Base-by-base conservation (phyloP, 129 eudicot species). In the Flaveria robusta region DNA sequence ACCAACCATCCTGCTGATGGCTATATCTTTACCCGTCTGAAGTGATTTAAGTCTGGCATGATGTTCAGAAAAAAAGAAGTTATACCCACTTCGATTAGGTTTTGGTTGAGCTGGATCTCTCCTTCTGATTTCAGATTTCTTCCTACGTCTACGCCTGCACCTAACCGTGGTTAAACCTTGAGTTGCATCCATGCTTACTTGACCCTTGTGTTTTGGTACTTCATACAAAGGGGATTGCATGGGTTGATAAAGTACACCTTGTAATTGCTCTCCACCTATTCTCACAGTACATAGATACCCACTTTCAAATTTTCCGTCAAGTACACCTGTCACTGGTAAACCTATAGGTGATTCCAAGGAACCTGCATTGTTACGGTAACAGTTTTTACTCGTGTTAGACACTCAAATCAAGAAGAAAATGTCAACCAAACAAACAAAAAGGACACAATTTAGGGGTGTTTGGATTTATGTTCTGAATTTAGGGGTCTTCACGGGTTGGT, bases 51-150 rank as follows among this genome's bases (percentile, higher is more conserved):
- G 86, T 69, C 88, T 81, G 2, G 96, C 96, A 81, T 94, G 98
- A 70, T 94, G 93, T 80, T 94, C 98, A 0, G 97, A 89, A 77
- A 94, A n/a, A 80, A 94, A 94, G 86, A 94, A 94, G 60, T 94
- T 94, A 59, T 94, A 94, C 23, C 98, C 98, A 47, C 98, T 94
- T 83, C 97, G 80, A 50, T 94, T 94, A 41, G 98, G 96, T 80
- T 94, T 94, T 0, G 98, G 98, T 70, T 87, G 98, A 70, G 90
- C 86, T 0, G 98, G 98, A 58, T 94, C 98, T 81, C 98, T 81
- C 77, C 77, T 94, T 49, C 77, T 86, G 19, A 91, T 90, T 72
- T 94, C 98, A 56, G 87, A 88, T 77, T 93, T 93, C 90, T 85
- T 92, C 82, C 97, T 89, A 64, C 97, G 92, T 79, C 91, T 87